Conservation (phyloP, 345 rosid genomes). For the Triadica sebifera region DNA sequence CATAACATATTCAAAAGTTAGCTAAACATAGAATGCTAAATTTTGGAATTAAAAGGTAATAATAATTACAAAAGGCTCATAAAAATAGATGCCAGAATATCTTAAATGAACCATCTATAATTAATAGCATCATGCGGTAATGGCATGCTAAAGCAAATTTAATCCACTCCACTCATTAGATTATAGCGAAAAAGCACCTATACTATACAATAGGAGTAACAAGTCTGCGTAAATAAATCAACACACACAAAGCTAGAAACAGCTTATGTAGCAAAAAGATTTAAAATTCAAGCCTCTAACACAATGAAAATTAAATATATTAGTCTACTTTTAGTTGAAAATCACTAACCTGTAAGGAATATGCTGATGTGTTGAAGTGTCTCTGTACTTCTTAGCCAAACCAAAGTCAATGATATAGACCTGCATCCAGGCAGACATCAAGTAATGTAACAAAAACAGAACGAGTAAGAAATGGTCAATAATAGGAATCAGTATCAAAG, state of each 20-base stretch:
- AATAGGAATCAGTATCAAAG: constrained; percentile 16
- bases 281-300: neutral
- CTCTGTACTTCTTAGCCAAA: constrained; percentile 84
- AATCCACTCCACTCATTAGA: neutral
- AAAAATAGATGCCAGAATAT: neutral
- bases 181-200: too few species aligned
- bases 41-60: neutral
- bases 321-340: neutral
- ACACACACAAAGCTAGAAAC: neutral
- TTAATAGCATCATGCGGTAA: neutral
- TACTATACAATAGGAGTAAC: neutral
- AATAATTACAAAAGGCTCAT: neutral
- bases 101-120: neutral
- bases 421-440: constrained; percentile 33
- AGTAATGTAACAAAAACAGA: constrained; percentile 1
- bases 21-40: neutral
- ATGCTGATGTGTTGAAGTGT: constrained; percentile 77
- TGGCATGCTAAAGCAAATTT: neutral
- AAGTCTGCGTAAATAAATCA: neutral
- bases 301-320: neutral
- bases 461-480: neutral
- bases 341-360: constrained; percentile 70
- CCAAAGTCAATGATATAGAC: constrained; percentile 89
- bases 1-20: neutral
- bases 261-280: neutral